phyloP scores from a whole-genome alignment of 2,329 filamentous ascomycete species.

The Scytalidium sp. region DNA sequence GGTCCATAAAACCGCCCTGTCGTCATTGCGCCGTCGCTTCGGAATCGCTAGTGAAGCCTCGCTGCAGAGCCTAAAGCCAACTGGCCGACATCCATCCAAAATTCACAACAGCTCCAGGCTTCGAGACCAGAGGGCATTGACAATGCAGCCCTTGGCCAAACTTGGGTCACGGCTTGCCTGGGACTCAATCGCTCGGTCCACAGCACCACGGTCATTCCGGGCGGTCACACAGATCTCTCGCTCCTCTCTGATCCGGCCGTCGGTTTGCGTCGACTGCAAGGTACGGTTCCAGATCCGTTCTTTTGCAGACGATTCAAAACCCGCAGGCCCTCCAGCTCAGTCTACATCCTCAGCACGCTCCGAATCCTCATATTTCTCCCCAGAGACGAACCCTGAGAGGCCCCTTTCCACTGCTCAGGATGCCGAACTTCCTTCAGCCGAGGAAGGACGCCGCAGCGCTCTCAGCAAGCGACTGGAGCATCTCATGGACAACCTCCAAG shows the following conservation, averaged over 20 bases:
- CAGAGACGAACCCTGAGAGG: neutral
- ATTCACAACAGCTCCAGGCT: neutral
- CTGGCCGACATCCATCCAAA: neutral
- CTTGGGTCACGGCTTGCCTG: constrained; percentile 25
- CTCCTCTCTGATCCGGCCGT: constrained; percentile 16
- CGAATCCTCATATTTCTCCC: neutral
- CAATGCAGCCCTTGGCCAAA: constrained; percentile 28
- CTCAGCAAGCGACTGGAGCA: constrained; percentile 53
- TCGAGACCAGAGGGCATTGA: constrained; percentile 3
- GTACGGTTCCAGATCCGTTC: constrained; percentile 32
- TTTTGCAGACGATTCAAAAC: constrained; percentile 27
- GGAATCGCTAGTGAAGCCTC: neutral
- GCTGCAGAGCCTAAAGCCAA: neutral
- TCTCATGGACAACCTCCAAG: constrained; percentile 87
- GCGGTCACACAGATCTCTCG: constrained; percentile 15
- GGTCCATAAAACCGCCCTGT: neutral
- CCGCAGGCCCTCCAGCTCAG: constrained; percentile 6
- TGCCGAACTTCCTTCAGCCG: constrained; percentile 42
- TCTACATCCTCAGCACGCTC: neutral
- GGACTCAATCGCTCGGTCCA: constrained; percentile 19
- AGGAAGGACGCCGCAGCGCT: constrained; percentile 40
- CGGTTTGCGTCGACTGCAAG: constrained; percentile 39
- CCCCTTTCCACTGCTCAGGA: constrained; percentile 5
- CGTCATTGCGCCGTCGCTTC: neutral
- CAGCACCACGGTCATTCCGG: constrained; percentile 14